Evolutionary conservation across 306 rosid species (phyloP), one percentile per base, ranked within the genome.

Genomic region (Vigna hirtella): DNA sequence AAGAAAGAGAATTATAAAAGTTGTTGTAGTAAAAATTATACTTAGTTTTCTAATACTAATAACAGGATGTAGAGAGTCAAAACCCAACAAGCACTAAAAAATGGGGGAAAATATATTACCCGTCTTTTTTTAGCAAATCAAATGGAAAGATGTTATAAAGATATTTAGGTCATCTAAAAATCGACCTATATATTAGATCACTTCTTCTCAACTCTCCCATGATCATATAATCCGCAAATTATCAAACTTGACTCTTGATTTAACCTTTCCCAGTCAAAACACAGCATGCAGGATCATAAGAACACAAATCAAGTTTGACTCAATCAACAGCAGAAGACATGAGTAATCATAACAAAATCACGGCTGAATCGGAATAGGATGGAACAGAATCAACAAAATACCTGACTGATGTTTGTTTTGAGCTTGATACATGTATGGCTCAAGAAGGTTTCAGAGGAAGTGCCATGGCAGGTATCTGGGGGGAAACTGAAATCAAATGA

Each of bases 391-490:
- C 69, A 49, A 40, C 24, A 8, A 40, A 77, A 48, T 76, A 77
- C 85, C 79, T 81, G 68, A 22, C 9, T 72, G 77, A 77, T 72
- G 57, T 59, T 56, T 34, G 43, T 11, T 77, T 58, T 63, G 30
- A 58, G 64, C 65, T 48, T 32, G 68, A 66, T 18, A 69, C 15
- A 69, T 30, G 1, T 75, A 15, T 30, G 53, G 72, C 49, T 74
- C 82, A 80, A 80, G 87, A 80, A 28, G 77, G 73, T 66, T 72
- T 57, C 56, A 76, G 17, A 80, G 83, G 77, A 66, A 57, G 70
- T 51, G 56, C 86, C 83, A 73, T 83, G 86, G 49, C 22, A 47
- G 26, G 40, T 56, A 49, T 78, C 68, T 15, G 14, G n/a, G 28
- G 50, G 38, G 32, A 59, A 57, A 66, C 15, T 36, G 34, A 52